phyloP scores from a whole-genome alignment of 306 rosid genomes.

The Quercus aquifolioides region DNA sequence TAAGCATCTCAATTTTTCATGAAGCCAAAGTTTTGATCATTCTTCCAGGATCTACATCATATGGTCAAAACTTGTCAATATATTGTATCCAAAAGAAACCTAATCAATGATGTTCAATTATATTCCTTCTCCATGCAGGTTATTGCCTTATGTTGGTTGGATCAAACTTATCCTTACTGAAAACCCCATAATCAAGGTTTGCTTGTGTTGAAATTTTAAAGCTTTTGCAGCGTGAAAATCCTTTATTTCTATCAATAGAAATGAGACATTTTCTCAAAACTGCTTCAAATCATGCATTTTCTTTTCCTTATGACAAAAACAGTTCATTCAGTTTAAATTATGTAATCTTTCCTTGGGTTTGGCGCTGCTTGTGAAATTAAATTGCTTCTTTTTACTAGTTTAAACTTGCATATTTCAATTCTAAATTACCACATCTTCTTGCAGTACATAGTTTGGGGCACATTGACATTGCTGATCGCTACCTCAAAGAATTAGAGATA shows the following conservation, averaged over 20 bases:
- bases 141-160: constrained; percentile 74
- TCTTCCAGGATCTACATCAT: too few relatives aligned
- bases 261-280: background rate
- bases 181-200: constrained; percentile 68
- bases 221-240: background rate
- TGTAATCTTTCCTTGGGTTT: background rate
- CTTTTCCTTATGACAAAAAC: background rate
- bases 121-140: constrained; percentile 36
- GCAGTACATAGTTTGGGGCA: constrained; percentile 54
- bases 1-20: too few relatives aligned
- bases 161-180: constrained; percentile 68
- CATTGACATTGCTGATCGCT: constrained; percentile 40
- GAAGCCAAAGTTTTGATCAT: too few relatives aligned
- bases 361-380: background rate
- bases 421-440: constrained; percentile 7
- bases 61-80: too few relatives aligned
- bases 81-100: background rate
- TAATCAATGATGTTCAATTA: background rate
- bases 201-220: constrained; percentile 10
- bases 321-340: background rate
- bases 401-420: background rate
- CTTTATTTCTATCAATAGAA: background rate
- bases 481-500: constrained; percentile 30
- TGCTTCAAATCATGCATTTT: background rate
- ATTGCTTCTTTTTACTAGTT: background rate